These are phyloP conservation scores for Colletotrichum truncatum DNA, from an alignment of 2,329 filamentous ascomycete species.

Conservation along the genomic window DNA sequence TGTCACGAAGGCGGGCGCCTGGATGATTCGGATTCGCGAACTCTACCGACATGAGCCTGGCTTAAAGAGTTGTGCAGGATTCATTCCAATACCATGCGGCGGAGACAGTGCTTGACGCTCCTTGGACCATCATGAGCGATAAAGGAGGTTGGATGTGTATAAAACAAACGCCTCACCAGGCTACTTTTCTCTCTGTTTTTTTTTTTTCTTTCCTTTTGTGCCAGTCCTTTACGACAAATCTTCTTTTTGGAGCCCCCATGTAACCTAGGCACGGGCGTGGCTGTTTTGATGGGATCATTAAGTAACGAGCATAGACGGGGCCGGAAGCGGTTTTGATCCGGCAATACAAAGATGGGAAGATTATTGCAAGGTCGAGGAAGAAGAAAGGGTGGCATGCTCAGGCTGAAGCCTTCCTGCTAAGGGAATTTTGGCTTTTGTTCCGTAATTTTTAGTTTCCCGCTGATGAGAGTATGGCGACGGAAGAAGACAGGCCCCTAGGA, in stretches of 20 bases:
- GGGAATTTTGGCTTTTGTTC: slow-evolving; percentile 23
- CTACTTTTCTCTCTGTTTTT: too few relatives aligned
- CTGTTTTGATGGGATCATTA: slow-evolving; percentile 6
- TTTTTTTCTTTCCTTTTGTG: slow-evolving; percentile 32
- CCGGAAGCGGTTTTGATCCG: slow-evolving; percentile 22
- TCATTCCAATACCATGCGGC: neutral
- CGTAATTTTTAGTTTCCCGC: slow-evolving; percentile 30
- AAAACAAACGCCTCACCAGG: slow-evolving; percentile 19
- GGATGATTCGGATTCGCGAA: neutral
- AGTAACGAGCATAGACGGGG: slow-evolving; percentile 33
- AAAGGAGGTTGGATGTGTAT: slow-evolving; percentile 28
- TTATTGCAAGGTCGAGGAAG: slow-evolving; percentile 24
- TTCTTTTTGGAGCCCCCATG: slow-evolving; percentile 2
- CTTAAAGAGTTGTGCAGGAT: neutral
- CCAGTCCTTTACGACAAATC: slow-evolving; percentile 22
- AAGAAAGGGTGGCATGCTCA: slow-evolving; percentile 16
- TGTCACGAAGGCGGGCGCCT: neutral
- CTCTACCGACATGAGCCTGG: neutral
- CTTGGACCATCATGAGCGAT: slow-evolving; percentile 13
- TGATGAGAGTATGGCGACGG: neutral
- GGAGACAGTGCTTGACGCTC: neutral
- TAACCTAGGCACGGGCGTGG: slow-evolving; percentile 6
- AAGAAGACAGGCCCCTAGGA: neutral
- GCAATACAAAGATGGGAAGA: slow-evolving; percentile 32
- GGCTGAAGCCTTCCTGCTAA: slow-evolving; percentile 10